Percentiles rank a stretch among this genome's conserved stretches.
phyloP scores from a whole-genome alignment of 768 basidiomycete species.

The Mrakia blollopis region DNA sequence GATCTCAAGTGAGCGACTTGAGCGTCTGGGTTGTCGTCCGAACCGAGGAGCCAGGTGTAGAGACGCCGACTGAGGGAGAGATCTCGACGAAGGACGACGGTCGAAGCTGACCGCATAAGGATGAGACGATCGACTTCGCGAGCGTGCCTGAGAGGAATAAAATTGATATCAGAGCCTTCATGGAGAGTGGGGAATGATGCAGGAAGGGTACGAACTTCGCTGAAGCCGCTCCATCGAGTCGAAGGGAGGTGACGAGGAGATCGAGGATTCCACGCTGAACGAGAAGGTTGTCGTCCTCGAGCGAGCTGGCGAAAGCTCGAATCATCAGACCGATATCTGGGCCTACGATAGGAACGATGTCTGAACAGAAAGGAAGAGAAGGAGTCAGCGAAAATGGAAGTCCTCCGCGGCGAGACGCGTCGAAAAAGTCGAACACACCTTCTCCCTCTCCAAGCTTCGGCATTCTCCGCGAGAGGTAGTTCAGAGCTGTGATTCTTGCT shows the following conservation, averaged over 20 bases:
- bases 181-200: neutral
- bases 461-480: slow-evolving; percentile 75
- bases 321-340: slow-evolving; percentile 90
- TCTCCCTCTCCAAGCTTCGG: slow-evolving; percentile 51
- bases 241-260: slow-evolving; percentile 69
- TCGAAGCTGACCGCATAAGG: slow-evolving; percentile 76
- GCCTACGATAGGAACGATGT: slow-evolving; percentile 68
- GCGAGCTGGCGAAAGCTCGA: slow-evolving; percentile 77
- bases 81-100: slow-evolving; percentile 87
- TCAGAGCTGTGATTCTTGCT: slow-evolving; percentile 77
- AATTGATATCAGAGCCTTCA: neutral
- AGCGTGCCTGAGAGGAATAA: slow-evolving; percentile 4
- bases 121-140: slow-evolving; percentile 64
- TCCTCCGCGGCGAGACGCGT: neutral
- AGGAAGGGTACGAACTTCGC: slow-evolving; percentile 48
- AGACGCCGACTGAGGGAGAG: slow-evolving; percentile 86
- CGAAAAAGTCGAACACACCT: slow-evolving; percentile 12
- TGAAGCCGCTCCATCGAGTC: slow-evolving; percentile 65
- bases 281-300: slow-evolving; percentile 90
- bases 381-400: neutral
- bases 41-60: slow-evolving; percentile 86
- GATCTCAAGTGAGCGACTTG: slow-evolving; percentile 67
- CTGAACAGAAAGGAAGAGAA: slow-evolving; percentile 41
- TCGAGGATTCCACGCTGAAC: slow-evolving; percentile 83
- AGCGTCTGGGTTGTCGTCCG: slow-evolving; percentile 67